Conservation (phyloP, 2,329 filamentous ascomycete genomes). For the Fusarium caatingaense region DNA sequence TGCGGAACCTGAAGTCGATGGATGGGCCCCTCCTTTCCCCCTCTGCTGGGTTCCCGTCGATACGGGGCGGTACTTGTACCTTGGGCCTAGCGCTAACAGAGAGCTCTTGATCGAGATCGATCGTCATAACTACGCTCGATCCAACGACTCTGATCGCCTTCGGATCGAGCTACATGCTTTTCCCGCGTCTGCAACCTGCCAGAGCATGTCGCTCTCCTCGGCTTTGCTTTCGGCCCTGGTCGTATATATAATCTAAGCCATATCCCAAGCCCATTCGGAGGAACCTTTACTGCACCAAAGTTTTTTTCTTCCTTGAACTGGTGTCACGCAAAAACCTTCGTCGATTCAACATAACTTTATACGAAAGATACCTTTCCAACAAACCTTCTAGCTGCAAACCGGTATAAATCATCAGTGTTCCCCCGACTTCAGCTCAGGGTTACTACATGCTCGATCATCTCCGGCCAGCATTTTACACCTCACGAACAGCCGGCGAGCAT, state of each 20-base stretch:
- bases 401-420: background rate
- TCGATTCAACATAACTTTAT: background rate
- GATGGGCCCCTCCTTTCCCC: background rate
- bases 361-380: background rate
- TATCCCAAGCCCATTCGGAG: background rate
- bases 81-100: constrained; percentile 40
- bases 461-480: background rate
- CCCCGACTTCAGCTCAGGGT: background rate
- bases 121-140: constrained; percentile 46
- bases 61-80: constrained; percentile 41
- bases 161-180: constrained; percentile 39
- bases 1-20: constrained; percentile 12
- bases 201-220: constrained; percentile 23
- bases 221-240: constrained; percentile 24
- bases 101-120: constrained; percentile 48
- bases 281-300: background rate
- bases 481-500: background rate
- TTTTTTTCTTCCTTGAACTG: background rate
- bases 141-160: constrained; percentile 40
- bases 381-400: background rate
- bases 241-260: constrained; percentile 37
- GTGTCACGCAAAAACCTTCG: background rate
- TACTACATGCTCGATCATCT: background rate
- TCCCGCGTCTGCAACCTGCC: constrained; percentile 16
- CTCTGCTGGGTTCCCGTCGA: constrained; percentile 15